phyloP scores from a whole-genome alignment of 345 rosid species.

The Hevea brasiliensis region DNA sequence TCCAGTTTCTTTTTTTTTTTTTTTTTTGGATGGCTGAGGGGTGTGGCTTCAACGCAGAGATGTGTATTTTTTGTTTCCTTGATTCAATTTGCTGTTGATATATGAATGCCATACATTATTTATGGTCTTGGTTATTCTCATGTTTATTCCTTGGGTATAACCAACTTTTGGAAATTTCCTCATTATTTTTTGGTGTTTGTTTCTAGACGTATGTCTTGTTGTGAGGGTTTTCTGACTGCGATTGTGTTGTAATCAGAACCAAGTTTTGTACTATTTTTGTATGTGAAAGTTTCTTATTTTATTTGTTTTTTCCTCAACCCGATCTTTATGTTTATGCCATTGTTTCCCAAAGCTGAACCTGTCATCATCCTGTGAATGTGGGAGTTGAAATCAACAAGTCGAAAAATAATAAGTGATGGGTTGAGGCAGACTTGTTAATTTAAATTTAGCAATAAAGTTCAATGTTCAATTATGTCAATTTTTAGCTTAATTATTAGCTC shows the following conservation, averaged over 20 bases:
- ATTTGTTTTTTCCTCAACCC: neutral
- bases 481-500: no score
- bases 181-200: conserved; percentile 8
- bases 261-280: neutral
- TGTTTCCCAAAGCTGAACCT: neutral
- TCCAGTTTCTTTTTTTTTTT: conserved; percentile 13
- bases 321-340: neutral
- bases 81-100: conserved; percentile 25
- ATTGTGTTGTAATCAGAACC: conserved; percentile 27
- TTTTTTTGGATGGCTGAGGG: conserved; percentile 17
- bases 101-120: conserved; percentile 3
- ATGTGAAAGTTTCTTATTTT: neutral
- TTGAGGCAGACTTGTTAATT: neutral
- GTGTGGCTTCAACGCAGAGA: conserved; percentile 26
- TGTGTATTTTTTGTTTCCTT: conserved; percentile 11
- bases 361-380: neutral
- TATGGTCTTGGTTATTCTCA: neutral
- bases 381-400: neutral
- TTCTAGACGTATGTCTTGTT: neutral
- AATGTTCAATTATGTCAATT: no score
- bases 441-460: no score
- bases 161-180: conserved; percentile 14
- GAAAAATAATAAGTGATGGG: neutral
- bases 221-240: conserved; percentile 13
- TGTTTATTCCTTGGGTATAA: conserved; percentile 17